Evolutionary conservation across 2,329 filamentous ascomycete genomes (phyloP), one percentile per base, ranked within the genome.

Genomic region (Didymella arachidicola): DNA sequence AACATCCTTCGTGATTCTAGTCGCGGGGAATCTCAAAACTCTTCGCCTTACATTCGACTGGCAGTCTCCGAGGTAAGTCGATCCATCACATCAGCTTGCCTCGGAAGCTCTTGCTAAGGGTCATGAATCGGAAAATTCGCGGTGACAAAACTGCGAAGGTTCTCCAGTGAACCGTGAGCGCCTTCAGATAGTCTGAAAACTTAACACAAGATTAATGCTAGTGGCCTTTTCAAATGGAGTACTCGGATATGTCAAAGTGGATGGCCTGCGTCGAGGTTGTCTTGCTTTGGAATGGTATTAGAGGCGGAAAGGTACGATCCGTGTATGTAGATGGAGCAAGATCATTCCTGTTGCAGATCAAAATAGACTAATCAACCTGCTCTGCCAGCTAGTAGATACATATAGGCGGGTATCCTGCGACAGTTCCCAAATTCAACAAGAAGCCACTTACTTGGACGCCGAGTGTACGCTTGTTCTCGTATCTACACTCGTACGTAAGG

Each of bases 81-180:
- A 19, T 39, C 16, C 36, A 11, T 39, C 7, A 11, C 11, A 7
- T 39, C 7, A 8, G 11, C n/a, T 29, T 41, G 12, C 14, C 11
- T 26, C 1, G 25, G 7, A 4, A 18, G 38, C 38, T 34, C 29
- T 36, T 38, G 10, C 47, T 30, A 25, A 38, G 34, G 46, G 32
- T 41, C 18, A 18, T 14, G 5, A 45, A 19, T 32, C 50, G 30
- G 30, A 38, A 53, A 53, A 45, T 45, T 38, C 30, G 38, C 11
- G 30, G 27, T 8, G 4, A 48, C 19, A 26, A 26, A 36, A 26
- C 18, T 6, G 22, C 19, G 22, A 38, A 22, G 6, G 16, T 6
- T 29, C 7, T 44, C 2, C 29, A 8, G 12, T 14, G 4, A 19
- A 8, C 11, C 36, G 22, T 6, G 4, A 26, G 18, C 10, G 7